phyloP scores from a whole-genome alignment of 2,329 filamentous ascomycete genomes.

The Verticillium nubilum region DNA sequence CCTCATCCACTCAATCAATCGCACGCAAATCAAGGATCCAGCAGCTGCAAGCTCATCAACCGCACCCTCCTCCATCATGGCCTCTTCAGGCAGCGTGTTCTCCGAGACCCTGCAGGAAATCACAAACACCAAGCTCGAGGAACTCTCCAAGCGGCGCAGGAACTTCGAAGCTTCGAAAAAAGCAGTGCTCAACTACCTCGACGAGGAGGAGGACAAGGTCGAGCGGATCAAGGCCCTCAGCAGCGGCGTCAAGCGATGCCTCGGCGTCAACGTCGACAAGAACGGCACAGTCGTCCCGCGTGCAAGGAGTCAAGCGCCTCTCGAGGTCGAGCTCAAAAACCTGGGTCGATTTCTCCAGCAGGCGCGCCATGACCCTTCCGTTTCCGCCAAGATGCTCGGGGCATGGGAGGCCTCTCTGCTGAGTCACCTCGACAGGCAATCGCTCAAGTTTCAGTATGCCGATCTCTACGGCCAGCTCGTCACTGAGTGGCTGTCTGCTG shows the following conservation, averaged over 20 bases:
- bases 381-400: conserved; percentile 26
- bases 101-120: conserved; percentile 37
- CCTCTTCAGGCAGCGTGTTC: conserved; percentile 28
- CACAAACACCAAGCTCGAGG: conserved; percentile 36
- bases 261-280: conserved; percentile 23
- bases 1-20: no score
- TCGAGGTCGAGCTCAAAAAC: neutral
- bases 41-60: no score
- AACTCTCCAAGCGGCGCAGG: conserved; percentile 32
- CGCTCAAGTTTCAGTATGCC: conserved; percentile 36
- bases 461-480: conserved; percentile 39
- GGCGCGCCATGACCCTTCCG: conserved; percentile 32
- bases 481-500: conserved; percentile 38
- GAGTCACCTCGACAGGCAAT: conserved; percentile 17
- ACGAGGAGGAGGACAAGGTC: conserved; percentile 17
- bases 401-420: conserved; percentile 18
- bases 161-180: conserved; percentile 29
- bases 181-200: conserved; percentile 20
- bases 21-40: no score
- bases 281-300: conserved; percentile 15
- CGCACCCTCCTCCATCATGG: conserved; percentile 11
- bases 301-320: neutral
- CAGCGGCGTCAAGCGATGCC: conserved; percentile 29
- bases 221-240: conserved; percentile 25
- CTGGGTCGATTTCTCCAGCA: conserved; percentile 33